Base-by-base conservation (phyloP, 192 early-diverging fungal species). In the Coemansia sp. region DNA sequence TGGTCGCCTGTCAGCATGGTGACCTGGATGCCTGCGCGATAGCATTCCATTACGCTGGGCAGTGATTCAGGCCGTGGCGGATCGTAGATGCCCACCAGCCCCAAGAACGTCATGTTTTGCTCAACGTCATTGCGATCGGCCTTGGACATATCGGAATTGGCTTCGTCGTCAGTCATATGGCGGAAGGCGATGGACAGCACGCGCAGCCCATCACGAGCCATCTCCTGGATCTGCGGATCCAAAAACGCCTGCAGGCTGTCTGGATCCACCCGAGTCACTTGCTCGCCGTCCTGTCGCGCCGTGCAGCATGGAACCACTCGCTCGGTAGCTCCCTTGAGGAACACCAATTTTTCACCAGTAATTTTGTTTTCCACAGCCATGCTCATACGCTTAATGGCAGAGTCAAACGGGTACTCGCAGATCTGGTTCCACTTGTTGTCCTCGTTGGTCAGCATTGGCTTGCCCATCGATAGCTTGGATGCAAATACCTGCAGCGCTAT, bases 1-100 rank as follows among this genome's bases (percentile, higher is more conserved):
- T 98, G 95, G 58, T 98, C 93, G 53, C 94, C 93, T 3, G 95
- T 98, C 45, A 97, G 82, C 93, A 98, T 98, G 43, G 93, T 87
- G 36, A 98, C 95, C 40, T 84, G 83, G 66, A 98, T 93, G 28
- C 95, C 95, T 11, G 95, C 93, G n/a, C 77, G 63, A 52, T 93
- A 88, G 60, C 95, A 95, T 51, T 83, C 83, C 56, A 81, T 60
- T 16, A 88, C 85, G 39, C 85, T 84, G 12, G 72, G 80, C 26
- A 79, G 58, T 3, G 86, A 87, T 64, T 87, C 86, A 11, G 80
- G 69, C 7, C 88, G 85, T 38, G 95, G 91, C 20, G 95, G 95
- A 59, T 96, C 95, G 62, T 94, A 92, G 44, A 97, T 84, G 34
- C 93, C 94, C 62, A 93, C 90, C 28, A 97, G 79, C 6, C 94